A percentile compares a stretch with the other conserved stretches of the same genome.
Conservation (phyloP, 371 early-diverging fungal genomes). For the Circinella minor region DNA sequence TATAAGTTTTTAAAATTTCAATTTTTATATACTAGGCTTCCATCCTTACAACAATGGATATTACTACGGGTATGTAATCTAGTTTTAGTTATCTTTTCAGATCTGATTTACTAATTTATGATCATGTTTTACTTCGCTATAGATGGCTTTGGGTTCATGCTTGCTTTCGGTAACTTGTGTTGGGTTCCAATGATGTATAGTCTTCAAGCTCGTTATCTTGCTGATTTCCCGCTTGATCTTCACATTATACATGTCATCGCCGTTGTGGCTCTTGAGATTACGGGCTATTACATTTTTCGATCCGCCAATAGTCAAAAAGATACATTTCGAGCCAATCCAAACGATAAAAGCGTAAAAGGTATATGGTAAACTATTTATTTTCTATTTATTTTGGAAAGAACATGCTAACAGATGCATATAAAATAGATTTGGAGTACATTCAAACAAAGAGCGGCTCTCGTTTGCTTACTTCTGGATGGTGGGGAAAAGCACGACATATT, state of each 20-base stretch:
- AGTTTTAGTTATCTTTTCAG: not conserved
- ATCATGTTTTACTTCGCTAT: constrained; percentile 5
- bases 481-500: constrained; percentile 90
- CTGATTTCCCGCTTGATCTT: constrained; percentile 66
- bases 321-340: constrained; percentile 79
- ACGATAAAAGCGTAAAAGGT: constrained; percentile 66
- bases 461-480: constrained; percentile 90
- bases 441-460: constrained; percentile 79
- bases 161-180: constrained; percentile 84
- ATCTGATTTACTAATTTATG: no score
- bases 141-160: constrained; percentile 96
- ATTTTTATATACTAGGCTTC: constrained; percentile 50
- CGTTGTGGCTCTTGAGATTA: constrained; percentile 61
- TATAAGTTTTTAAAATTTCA: no score
- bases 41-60: constrained; percentile 95
- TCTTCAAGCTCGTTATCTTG: constrained; percentile 88
- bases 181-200: constrained; percentile 93
- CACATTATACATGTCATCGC: constrained; percentile 34
- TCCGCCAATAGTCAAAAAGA: constrained; percentile 89
- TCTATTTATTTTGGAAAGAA: not conserved
- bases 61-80: constrained; percentile 58
- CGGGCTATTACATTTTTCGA: constrained; percentile 87
- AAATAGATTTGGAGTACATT: constrained; percentile 76
- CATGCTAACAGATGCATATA: no score
- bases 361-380: constrained; percentile 5